phyloP scores from a whole-genome alignment of 306 rosid species.

The Hippophae rhamnoides region DNA sequence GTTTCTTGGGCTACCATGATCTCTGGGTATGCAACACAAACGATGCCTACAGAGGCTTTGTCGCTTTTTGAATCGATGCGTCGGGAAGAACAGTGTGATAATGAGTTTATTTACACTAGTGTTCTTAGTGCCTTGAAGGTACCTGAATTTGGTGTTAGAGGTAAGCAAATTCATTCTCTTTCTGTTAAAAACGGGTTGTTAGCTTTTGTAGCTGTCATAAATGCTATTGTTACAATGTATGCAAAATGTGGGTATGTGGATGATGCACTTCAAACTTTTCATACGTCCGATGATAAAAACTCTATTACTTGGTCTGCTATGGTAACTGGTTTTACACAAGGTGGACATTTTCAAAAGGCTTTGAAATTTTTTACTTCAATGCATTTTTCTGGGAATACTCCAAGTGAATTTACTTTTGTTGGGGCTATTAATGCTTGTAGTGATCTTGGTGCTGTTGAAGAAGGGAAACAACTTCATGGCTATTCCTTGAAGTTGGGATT shows the following conservation, averaged over 20 bases:
- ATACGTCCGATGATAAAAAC: slow-evolving; percentile 45
- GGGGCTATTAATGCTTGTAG: slow-evolving; percentile 77
- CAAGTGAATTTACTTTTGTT: slow-evolving; percentile 61
- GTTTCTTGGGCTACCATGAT: slow-evolving; percentile 84
- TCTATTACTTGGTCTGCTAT: slow-evolving; percentile 87
- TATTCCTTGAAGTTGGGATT: slow-evolving; percentile 62
- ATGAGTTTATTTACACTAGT: slow-evolving; percentile 51
- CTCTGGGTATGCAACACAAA: slow-evolving; percentile 53
- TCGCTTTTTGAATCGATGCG: slow-evolving; percentile 39
- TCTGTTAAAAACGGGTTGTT: slow-evolving; percentile 50
- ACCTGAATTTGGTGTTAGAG: slow-evolving; percentile 28
- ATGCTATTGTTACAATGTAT: slow-evolving; percentile 81
- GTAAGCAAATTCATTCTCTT: slow-evolving; percentile 68
- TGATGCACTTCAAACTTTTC: slow-evolving; percentile 56
- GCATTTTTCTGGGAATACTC: slow-evolving; percentile 49
- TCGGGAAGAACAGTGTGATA: slow-evolving; percentile 24
- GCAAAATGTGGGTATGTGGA: slow-evolving; percentile 66
- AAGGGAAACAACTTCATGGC: slow-evolving; percentile 70
- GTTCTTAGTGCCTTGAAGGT: slow-evolving; percentile 49
- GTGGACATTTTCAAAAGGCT: slow-evolving; percentile 58
- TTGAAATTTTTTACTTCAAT: slow-evolving; percentile 46
- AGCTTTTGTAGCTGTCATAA: slow-evolving; percentile 46
- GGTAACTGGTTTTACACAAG: slow-evolving; percentile 66
- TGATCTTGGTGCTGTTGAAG: slow-evolving; percentile 43
- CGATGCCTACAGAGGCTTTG: slow-evolving; percentile 40